Evolutionary conservation across 345 rosid genomes (phyloP).

Genomic region (Mallotus nudiflorus): DNA sequence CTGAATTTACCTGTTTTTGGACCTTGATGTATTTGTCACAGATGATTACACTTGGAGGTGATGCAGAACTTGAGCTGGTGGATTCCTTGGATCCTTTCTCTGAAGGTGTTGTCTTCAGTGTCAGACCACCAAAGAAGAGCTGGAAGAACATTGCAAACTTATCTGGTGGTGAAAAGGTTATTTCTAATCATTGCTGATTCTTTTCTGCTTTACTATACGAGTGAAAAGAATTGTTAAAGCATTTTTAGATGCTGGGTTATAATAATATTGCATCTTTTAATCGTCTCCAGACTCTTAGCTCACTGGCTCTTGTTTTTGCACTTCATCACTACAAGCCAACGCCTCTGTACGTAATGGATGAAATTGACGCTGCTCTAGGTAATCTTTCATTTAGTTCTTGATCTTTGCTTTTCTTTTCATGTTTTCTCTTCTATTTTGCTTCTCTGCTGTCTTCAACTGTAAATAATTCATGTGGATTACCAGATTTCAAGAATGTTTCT

Average conservation of each 20-base stretch:
- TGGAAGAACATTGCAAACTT: slow-evolving; percentile 97
- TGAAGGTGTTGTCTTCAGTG: slow-evolving; percentile 98
- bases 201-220: neutral
- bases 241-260: neutral
- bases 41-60: slow-evolving; percentile 99
- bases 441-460: slow-evolving; percentile 1
- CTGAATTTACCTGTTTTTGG: neutral
- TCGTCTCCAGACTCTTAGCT: slow-evolving; percentile 81
- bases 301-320: slow-evolving; percentile 93
- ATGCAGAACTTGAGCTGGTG: slow-evolving; percentile 95
- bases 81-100: slow-evolving; percentile 98
- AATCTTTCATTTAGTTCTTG: neutral
- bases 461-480: slow-evolving; percentile 13
- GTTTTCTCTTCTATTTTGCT: neutral
- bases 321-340: slow-evolving; percentile 99
- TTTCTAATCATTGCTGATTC: neutral
- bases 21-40: slow-evolving; percentile 23
- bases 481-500: slow-evolving; percentile 98
- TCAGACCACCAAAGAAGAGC: slow-evolving; percentile 97
- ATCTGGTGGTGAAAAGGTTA: slow-evolving; percentile 98
- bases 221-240: neutral
- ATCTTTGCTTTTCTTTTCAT: neutral
- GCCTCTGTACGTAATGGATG: slow-evolving; percentile 97
- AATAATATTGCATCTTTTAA: neutral
- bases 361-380: slow-evolving; percentile 98